Evolutionary conservation across 306 rosid genomes (phyloP), one percentile per base, ranked within the genome.

Genomic region (Pterocarpus santalinus): DNA sequence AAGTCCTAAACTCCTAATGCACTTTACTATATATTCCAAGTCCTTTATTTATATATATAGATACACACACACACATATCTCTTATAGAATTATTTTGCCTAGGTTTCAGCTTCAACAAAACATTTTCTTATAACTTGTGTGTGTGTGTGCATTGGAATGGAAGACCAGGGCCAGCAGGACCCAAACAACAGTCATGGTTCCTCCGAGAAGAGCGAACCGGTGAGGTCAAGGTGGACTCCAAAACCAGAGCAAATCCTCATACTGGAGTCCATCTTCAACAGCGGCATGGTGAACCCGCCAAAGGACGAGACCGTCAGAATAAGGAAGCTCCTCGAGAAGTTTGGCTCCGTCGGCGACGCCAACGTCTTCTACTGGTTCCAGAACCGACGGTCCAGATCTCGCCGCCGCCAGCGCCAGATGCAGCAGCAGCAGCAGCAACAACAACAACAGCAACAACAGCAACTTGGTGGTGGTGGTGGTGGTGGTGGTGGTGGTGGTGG

Each of bases 301-400:
- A 95, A 93, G 58, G 97, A 93, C 2, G 98, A 95, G 72, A 95
- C 99, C 1, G 90, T 91, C 13, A 76, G 93, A 56, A 95, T 95
- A 43, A 83, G 98, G 33, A 90, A 88, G 73, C 72, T 95, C 12
- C 96, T 95, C 0, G 94, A 95, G 89, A 95, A 88, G 82, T 95
- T 95, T 49, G 99, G 99, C 10, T 11, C 91, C 1, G 98, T 95
- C 1, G 98, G 94, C 0, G 98, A 95, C 14, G 98, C 98, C 30
- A 95, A 95, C 77, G 97, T 95, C 79, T 95, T 95, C 77, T 95
- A 95, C 90, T 95, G 98, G 99, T 95, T 95, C 76, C 99, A 95
- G 73, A 95, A 95, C 85, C 93, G 99, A 2, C 92, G 99, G 1
- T 95, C 99, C 1, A 80, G 99, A 82, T 91, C 99, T 12, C 95